phyloP scores from a whole-genome alignment of 2,329 filamentous ascomycete species.

The Gaeumannomyces tritici region DNA sequence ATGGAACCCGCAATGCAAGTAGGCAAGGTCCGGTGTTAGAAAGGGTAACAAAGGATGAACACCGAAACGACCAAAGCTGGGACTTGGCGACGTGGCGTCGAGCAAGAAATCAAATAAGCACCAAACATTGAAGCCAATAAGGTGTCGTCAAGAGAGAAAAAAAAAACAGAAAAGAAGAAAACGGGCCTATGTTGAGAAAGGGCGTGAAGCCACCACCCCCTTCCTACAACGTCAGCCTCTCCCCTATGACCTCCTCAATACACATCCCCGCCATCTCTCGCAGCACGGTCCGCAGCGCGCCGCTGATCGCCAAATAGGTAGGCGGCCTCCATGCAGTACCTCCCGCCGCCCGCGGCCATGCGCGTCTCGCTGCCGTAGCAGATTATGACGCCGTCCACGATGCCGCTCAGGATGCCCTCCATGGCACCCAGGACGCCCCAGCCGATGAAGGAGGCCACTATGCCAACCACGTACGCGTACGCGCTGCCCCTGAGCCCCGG shows the following conservation, averaged over 20 bases:
- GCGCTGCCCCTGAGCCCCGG: slow-evolving; percentile 62
- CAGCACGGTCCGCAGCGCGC: neutral
- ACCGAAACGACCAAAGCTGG: neutral
- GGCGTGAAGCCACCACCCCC: neutral
- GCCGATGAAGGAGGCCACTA: slow-evolving; percentile 89
- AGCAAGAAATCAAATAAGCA: neutral
- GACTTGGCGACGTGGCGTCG: neutral
- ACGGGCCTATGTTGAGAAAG: neutral
- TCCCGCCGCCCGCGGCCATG: slow-evolving; percentile 55
- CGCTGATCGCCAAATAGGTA: slow-evolving; percentile 67
- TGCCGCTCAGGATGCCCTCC: slow-evolving; percentile 78
- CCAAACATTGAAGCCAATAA: neutral
- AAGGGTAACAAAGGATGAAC: neutral
- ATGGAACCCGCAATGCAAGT: neutral
- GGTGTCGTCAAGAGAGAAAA: neutral
- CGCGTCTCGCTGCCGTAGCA: slow-evolving; percentile 89
- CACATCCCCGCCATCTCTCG: neutral
- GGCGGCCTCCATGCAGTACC: slow-evolving; percentile 87
- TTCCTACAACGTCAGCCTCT: neutral
- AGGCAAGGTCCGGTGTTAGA: neutral
- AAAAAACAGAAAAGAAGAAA: neutral
- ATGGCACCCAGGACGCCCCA: slow-evolving; percentile 89
- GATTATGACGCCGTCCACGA: slow-evolving; percentile 79
- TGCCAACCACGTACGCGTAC: slow-evolving; percentile 88
- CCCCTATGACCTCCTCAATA: neutral